These are phyloP conservation scores for Penicillium coprophilum DNA, from an alignment of 495 filamentous ascomycete species.

Conservation along the genomic window DNA sequence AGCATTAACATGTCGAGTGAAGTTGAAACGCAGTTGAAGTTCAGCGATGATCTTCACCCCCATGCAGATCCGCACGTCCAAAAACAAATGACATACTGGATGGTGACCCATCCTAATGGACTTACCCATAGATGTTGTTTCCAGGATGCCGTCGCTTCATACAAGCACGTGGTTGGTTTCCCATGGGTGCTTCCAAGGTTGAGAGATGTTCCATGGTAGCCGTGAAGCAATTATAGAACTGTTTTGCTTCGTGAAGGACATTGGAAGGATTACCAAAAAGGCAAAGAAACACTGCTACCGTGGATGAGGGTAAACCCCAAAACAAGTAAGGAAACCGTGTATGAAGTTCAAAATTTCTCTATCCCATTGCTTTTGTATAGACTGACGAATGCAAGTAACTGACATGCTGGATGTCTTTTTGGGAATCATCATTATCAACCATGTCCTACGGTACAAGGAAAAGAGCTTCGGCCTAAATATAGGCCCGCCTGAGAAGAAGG, in stretches of 20 bases:
- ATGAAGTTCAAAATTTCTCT: constrained; percentile 22
- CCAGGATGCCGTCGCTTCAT: background rate
- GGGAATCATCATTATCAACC: constrained; percentile 47
- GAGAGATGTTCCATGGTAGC: constrained; percentile 4
- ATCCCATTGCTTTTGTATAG: constrained; percentile 40
- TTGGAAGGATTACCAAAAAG: background rate
- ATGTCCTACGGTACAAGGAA: constrained; percentile 46
- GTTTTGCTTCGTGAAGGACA: background rate
- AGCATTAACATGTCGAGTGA: background rate
- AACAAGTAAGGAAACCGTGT: constrained; percentile 11
- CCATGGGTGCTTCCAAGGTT: background rate
- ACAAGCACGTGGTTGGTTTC: background rate
- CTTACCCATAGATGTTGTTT: background rate
- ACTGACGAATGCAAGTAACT: constrained; percentile 38
- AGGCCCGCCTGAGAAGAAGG: constrained; percentile 42
- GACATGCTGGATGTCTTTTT: constrained; percentile 42
- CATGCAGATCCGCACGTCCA: background rate
- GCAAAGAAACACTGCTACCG: background rate
- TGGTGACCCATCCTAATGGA: background rate
- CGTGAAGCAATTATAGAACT: constrained; percentile 6
- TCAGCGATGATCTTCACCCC: background rate
- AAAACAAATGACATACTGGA: background rate
- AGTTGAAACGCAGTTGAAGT: background rate
- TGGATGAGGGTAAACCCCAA: background rate
- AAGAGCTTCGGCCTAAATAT: constrained; percentile 35